Percentiles rank a stretch among this genome's conserved stretches.
These are phyloP conservation scores for Tylopilus sp. DNA, from an alignment of 1,284 basidiomycete genomes.

Conservation along the genomic window DNA sequence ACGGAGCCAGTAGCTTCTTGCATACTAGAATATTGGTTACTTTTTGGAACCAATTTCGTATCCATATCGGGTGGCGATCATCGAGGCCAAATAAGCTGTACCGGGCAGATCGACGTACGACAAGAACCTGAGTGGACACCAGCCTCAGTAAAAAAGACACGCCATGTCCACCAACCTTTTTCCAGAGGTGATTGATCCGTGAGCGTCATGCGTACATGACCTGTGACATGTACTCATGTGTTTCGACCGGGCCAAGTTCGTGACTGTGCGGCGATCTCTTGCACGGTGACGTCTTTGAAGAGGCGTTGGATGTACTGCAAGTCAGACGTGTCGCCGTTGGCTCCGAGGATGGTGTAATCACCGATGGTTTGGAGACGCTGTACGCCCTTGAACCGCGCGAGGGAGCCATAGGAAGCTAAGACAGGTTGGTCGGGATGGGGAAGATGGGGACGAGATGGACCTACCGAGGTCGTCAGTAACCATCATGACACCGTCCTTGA, in stretches of 20 bases:
- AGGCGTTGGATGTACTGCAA: constrained; percentile 93
- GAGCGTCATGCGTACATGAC: constrained; percentile 92
- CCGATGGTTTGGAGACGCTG: constrained; percentile 91
- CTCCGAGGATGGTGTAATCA: constrained; percentile 89
- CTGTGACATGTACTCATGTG: constrained; percentile 94
- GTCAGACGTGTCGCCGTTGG: constrained; percentile 97
- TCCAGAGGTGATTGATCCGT: constrained; percentile 97
- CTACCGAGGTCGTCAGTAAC: constrained; percentile 97
- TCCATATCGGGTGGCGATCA: constrained; percentile 94
- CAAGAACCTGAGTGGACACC: constrained; percentile 74
- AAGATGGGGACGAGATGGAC: constrained; percentile 20
- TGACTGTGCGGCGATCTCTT: constrained; percentile 90
- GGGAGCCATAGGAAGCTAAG: constrained; percentile 96
- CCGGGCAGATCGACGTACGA: constrained; percentile 98
- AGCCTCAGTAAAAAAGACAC: background rate
- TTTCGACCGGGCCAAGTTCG: constrained; percentile 84
- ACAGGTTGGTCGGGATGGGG: constrained; percentile 5
- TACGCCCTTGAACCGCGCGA: constrained; percentile 97
- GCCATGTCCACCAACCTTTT: constrained; percentile 67
- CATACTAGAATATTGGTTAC: no score
- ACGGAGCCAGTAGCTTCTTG: no score
- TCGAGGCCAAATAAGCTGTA: constrained; percentile 95
- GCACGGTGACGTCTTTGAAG: constrained; percentile 79
- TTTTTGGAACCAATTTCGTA: no score
- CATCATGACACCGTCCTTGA: constrained; percentile 98